Evolutionary conservation across 2,329 filamentous ascomycete species (phyloP), one percentile per base, ranked within the genome.

Genomic region (Septoria petroselini): DNA sequence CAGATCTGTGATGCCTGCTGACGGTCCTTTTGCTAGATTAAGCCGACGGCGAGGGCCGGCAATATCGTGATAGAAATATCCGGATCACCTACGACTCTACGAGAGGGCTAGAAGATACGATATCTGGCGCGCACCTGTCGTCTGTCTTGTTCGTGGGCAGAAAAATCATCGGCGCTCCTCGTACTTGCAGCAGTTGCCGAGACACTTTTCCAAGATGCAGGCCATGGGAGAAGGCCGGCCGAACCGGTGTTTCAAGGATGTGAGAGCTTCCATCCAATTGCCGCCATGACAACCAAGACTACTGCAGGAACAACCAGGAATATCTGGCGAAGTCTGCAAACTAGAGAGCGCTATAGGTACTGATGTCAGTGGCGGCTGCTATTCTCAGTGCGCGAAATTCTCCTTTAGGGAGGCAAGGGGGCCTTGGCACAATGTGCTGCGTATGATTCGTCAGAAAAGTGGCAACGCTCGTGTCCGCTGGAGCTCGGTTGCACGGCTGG

Each of bases 331-430:
- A 14, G 34, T 39, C 43, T 43, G 41, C 29, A 34, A 15, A 34
- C 41, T 43, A 43, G 23, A 35, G 8, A 31, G n/a, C 19, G 14
- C 19, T 23, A 29, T 25, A 34, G 27, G 34, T 7, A 14, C 33
- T 45, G 31, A 46, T 38, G 33, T 46, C 43, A 46, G 21, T 34
- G 34, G 43, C 43, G 43, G 43, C 14, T 46, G 23, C 33, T 47
- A 47, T 47, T 47, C 31, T 25, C 9, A 29, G 34, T 33, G 29
- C 9, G 27, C 3, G 7, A 25, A 11, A 31, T 43, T 9, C 34
- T 47, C 17, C 12, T 19, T 39, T 11, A 14, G 43, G 25, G 9
- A 25, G 19, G 5, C 4, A 23, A 6, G 8, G 11, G 9, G 9
- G 14, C n/a, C 43, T 47, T 39, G 34, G 34, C 43, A 19, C 5